Base-by-base conservation (phyloP, 305 asterid genomes). In the Coffea humblotiana region DNA sequence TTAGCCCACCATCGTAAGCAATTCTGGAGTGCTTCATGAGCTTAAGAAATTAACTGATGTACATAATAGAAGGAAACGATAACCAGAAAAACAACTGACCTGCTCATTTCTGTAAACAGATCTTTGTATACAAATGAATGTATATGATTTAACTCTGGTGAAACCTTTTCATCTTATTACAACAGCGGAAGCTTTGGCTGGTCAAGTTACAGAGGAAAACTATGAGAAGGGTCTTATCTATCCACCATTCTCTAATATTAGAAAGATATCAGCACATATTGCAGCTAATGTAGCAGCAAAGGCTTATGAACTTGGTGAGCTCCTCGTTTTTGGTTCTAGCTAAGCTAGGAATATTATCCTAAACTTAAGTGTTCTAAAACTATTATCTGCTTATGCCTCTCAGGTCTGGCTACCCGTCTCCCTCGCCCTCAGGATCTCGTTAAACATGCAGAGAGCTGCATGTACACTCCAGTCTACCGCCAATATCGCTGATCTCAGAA, bases 181-280 rank as follows among this genome's bases (percentile, higher is more conserved):
- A 85, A 74, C 93, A 95, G 99, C 99, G 75, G 95, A 91, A 85
- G 91, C 98, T 75, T 85, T 95, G 90, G 96, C 98, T 3, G 81
- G 88, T 77, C 90, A 93, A 86, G 91, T 90, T 74, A 83, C 92
- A 0, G 93, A 90, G 69, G 98, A 91, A 47, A 83, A 90, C 88
- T 88, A 87, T 56, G 91, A 80, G 8, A 91, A 90, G 81, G 98
- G 98, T 68, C 91, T 91, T 40, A 86, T 94, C 32, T 94, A 89
- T 85, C 98, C 97, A 82, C 94, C 97, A 40, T 92, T 94, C 79
- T 75, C 94, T 19, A 87, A 85, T 76, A 94, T 94, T 76, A 85
- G 98, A 83, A 91, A 88, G 83, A 94, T 92, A 78, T 94, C 97
- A 43, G 97, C 98, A 29, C 81, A 88, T 80, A 92, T 94, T 72